Evolutionary conservation across 1,139 yeast species (phyloP).

Genomic region (Saccharomyces uvarum): DNA sequence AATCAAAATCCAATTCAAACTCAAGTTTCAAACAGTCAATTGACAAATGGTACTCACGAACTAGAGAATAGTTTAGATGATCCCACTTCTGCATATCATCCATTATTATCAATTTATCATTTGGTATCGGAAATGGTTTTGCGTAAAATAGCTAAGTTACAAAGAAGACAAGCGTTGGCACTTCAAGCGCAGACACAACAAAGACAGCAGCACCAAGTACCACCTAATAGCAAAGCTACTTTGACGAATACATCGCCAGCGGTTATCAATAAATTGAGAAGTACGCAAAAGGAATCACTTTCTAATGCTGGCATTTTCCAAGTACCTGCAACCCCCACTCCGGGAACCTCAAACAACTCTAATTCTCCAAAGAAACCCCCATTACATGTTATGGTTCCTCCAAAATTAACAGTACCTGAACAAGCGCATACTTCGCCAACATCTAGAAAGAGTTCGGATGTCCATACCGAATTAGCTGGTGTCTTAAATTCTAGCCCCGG

Average conservation of each 20-base stretch:
- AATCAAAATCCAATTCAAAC: conserved; percentile 4
- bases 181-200: conserved; percentile 17
- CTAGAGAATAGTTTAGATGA: conserved; percentile 40
- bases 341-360: conserved; percentile 1
- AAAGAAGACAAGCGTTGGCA: conserved; percentile 19
- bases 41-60: neutral
- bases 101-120: conserved; percentile 77
- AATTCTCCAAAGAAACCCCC: conserved; percentile 14
- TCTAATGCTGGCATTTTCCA: neutral
- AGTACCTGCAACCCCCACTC: neutral
- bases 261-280: neutral
- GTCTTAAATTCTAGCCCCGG: conserved; percentile 21
- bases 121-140: conserved; percentile 77
- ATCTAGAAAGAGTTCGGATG: conserved; percentile 23
- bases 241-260: neutral
- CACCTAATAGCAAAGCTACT: conserved; percentile 3
- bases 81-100: conserved; percentile 89
- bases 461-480: conserved; percentile 18
- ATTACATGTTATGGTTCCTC: conserved; percentile 30
- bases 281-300: neutral
- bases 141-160: conserved; percentile 52
- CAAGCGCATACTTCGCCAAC: conserved; percentile 60
- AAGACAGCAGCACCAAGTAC: conserved; percentile 15
- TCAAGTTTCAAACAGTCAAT: conserved; percentile 1
- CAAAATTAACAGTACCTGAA: conserved; percentile 49